Evolutionary conservation across 2,329 filamentous ascomycete species (phyloP), one percentile per base, ranked within the genome.

Genomic region (Cercospora berteroae): DNA sequence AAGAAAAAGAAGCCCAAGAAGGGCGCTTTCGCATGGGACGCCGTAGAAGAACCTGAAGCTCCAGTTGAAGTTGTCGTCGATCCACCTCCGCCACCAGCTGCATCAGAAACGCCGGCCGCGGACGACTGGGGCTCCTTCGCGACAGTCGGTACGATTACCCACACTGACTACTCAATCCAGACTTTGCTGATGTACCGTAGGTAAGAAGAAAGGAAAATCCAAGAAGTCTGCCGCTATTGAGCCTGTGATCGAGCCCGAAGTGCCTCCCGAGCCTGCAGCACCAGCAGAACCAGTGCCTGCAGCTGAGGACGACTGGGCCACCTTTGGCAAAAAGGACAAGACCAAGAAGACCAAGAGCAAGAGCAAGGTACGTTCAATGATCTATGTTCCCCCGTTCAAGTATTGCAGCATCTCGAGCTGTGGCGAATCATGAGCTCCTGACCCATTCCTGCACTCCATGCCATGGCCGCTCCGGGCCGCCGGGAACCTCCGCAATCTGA

Each of bases 131-230:
- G 69, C 10, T 65, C 72, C 18, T 71, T 71, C 42, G 73, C 74
- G 42, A 75, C 80, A 63, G 52, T 58, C n/a, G 52, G 61, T 42
- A 84, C 82, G 73, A 83, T 82, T 70, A 81, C 74, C 23, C 20
- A n/a, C 16, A 20, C 39, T 31, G n/a, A 31, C 29, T 23, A 58
- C 16, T 20, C 5, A 9, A 39, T 16, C 31, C n/a, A 36, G 25
- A 27, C 42, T 52, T 31, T 39, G 55, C 70, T 23, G 60, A 65
- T 27, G n/a, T 20, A 20, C 5, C 3, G 18, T 25, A 63, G 48
- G 60, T 18, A 63, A 39, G 18, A 71, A 71, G 64, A 68, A 68
- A 36, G 75, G 74, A 67, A 81, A 83, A 58, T 58, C 55, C 70
- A 81, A 81, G 67, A 81, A 83, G 72, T 75, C 62, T 5, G 66